Evolutionary conservation across 208 protist genomes (phyloP).

Genomic region (Vickermania ingenoplastis): DNA sequence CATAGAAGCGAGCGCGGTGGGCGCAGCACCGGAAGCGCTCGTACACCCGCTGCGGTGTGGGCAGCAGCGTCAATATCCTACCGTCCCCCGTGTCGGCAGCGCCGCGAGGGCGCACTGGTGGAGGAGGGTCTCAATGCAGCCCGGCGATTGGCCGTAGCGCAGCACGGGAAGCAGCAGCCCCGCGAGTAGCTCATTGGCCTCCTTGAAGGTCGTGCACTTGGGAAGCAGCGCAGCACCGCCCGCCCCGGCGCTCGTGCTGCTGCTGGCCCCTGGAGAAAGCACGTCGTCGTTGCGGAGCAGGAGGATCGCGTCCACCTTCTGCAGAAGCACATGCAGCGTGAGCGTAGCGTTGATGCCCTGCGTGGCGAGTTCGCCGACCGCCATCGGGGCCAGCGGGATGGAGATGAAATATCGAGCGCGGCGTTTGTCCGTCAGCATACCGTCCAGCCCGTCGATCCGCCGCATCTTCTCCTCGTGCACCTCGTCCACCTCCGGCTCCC

Average conservation of each 20-base stretch:
- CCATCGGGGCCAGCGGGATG: constrained; percentile 61
- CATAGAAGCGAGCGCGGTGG: constrained; percentile 41
- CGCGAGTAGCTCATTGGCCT: constrained; percentile 76
- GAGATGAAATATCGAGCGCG: constrained; percentile 59
- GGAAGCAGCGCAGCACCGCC: constrained; percentile 14
- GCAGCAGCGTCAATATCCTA: constrained; percentile 58
- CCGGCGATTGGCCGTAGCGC: constrained; percentile 25
- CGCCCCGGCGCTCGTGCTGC: constrained; percentile 1
- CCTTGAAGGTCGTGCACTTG: constrained; percentile 63
- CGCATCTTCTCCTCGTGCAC: constrained; percentile 37
- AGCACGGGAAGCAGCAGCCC: constrained; percentile 64
- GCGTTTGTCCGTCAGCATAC: constrained; percentile 56
- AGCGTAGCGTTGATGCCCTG: constrained; percentile 72
- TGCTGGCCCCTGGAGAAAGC: constrained; percentile 20
- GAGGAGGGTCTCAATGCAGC: constrained; percentile 14
- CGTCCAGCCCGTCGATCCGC: constrained; percentile 58
- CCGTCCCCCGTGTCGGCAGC: constrained; percentile 20
- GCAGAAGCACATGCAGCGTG: constrained; percentile 51
- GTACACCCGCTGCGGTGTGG: constrained; percentile 67
- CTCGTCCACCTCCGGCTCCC: constrained; percentile 21
- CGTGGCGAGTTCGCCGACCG: constrained; percentile 55
- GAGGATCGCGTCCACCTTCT: constrained; percentile 48
- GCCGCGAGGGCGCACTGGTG: constrained; percentile 13
- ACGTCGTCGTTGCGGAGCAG: constrained; percentile 79
- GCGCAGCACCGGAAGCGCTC: constrained; percentile 30